Conservation (phyloP, 2,329 filamentous ascomycete genomes). For the Pseudogymnoascus sp. region DNA sequence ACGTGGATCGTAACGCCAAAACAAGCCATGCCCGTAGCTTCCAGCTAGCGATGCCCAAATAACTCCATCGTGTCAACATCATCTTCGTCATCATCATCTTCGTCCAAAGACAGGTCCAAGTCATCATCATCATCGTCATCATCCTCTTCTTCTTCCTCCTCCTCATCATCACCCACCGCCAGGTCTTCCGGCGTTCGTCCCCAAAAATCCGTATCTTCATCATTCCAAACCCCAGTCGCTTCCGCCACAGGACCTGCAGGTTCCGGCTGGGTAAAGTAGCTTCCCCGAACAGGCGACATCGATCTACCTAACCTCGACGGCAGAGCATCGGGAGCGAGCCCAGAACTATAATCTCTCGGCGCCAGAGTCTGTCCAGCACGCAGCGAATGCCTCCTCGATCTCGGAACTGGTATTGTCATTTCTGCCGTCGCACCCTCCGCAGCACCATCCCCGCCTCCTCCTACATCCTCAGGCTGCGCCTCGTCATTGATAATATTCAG, state of each 20-base stretch:
- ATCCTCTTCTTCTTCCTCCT: slow-evolving; percentile 25
- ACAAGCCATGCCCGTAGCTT: background rate
- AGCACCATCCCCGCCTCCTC: slow-evolving; percentile 17
- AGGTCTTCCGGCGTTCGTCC: slow-evolving; percentile 38
- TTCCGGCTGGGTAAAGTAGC: slow-evolving; percentile 17
- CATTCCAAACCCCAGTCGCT: slow-evolving; percentile 34
- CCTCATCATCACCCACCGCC: slow-evolving; percentile 17
- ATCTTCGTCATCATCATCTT: slow-evolving; percentile 36
- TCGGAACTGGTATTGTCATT: slow-evolving; percentile 10
- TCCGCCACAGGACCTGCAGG: slow-evolving; percentile 39
- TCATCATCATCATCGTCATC: slow-evolving; percentile 26
- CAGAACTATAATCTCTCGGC: slow-evolving; percentile 18
- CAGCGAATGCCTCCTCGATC: background rate
- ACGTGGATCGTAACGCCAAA: background rate
- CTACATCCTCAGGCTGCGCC: slow-evolving; percentile 18
- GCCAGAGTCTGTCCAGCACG: slow-evolving; percentile 11
- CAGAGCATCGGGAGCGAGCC: slow-evolving; percentile 21
- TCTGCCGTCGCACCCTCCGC: slow-evolving; percentile 17
- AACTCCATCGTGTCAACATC: slow-evolving; percentile 41
- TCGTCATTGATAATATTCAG: slow-evolving; percentile 48
- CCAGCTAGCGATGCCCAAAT: slow-evolving; percentile 40
- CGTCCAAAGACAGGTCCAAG: slow-evolving; percentile 34
- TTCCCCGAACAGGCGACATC: slow-evolving; percentile 21
- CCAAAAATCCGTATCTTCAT: slow-evolving; percentile 41
- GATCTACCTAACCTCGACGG: slow-evolving; percentile 26